phyloP scores from a whole-genome alignment of 441 rosid species.

The Gossypium davidsonii region DNA sequence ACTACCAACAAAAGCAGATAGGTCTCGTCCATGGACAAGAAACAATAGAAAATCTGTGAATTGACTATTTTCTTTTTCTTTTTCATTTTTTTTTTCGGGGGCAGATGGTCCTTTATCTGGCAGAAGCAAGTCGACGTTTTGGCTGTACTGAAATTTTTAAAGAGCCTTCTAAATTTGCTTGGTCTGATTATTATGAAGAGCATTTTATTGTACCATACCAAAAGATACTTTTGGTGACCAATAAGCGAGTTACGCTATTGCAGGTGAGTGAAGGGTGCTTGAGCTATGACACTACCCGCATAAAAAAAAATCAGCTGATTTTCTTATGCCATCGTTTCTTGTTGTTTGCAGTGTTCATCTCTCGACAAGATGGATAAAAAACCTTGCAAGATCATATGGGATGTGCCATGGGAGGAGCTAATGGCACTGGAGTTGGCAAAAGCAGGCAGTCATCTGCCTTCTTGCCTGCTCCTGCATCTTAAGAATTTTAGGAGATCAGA shows the following conservation, averaged over 20 bases:
- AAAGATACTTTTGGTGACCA: constrained; percentile 78
- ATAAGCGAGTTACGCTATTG: constrained; percentile 73
- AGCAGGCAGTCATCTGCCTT: constrained; percentile 72
- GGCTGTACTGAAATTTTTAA: constrained; percentile 94
- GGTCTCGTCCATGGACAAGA: neutral
- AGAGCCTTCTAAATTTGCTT: constrained; percentile 94
- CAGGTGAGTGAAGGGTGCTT: constrained; percentile 51
- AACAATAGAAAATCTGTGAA: neutral
- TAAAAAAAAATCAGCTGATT: neutral
- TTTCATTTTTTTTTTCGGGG: constrained; percentile 10
- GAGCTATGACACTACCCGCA: neutral
- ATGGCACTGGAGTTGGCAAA: constrained; percentile 93
- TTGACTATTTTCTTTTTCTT: constrained; percentile 11
- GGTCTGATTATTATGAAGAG: constrained; percentile 83
- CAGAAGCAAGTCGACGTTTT: constrained; percentile 84
- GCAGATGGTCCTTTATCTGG: constrained; percentile 89
- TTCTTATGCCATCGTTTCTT: constrained; percentile 17
- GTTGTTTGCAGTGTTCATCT: constrained; percentile 53
- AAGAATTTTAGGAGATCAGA: constrained; percentile 83
- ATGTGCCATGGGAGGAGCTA: constrained; percentile 93
- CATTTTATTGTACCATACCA: constrained; percentile 78
- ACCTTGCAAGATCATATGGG: constrained; percentile 95
- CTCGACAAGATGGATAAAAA: constrained; percentile 79
- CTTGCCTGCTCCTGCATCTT: constrained; percentile 87
- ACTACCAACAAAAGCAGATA: neutral